Conservation (phyloP, 2,329 filamentous ascomycete genomes). For the Aspergillus udagawae region DNA sequence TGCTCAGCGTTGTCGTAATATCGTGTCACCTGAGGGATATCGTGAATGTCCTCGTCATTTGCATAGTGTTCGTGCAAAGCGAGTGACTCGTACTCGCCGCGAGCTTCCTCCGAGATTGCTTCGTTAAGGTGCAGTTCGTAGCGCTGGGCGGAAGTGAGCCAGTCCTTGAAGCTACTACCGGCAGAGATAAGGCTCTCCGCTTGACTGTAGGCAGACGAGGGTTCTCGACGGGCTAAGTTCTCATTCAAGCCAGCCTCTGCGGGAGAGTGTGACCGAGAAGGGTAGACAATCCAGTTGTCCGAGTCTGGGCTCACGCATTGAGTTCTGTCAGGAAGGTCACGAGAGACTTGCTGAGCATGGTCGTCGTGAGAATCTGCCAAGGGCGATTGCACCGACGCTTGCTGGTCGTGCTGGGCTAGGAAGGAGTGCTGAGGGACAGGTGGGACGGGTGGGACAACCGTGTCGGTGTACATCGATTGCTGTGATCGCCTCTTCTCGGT, state of each 20-base stretch:
- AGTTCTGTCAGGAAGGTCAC: slow-evolving; percentile 24
- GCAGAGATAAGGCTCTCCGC: slow-evolving; percentile 23
- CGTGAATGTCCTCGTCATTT: slow-evolving; percentile 26
- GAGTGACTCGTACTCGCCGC: slow-evolving; percentile 36
- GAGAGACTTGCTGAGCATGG: slow-evolving; percentile 26
- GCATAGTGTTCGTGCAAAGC: slow-evolving; percentile 32
- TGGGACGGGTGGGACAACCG: slow-evolving; percentile 28
- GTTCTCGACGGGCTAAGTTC: slow-evolving; percentile 25
- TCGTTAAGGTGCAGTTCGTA: slow-evolving; percentile 25
- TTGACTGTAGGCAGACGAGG: slow-evolving; percentile 32
- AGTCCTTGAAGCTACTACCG: slow-evolving; percentile 29
- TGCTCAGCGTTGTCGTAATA: slow-evolving; percentile 25
- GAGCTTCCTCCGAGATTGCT: slow-evolving; percentile 30
- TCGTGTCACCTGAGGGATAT: slow-evolving; percentile 12
- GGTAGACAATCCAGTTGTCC: slow-evolving; percentile 41
- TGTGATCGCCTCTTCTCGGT: slow-evolving; percentile 46
- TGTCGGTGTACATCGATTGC: slow-evolving; percentile 42
- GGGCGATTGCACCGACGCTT: slow-evolving; percentile 28
- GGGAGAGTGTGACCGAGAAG: slow-evolving; percentile 31
- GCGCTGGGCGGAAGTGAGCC: slow-evolving; percentile 30
- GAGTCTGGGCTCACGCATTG: slow-evolving; percentile 36
- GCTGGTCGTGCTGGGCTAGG: slow-evolving; percentile 25
- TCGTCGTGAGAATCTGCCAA: slow-evolving; percentile 27
- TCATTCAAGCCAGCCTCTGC: slow-evolving; percentile 18
- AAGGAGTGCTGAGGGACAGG: slow-evolving; percentile 27